phyloP scores from a whole-genome alignment of 768 basidiomycete genomes.

The Auricularia sp. region DNA sequence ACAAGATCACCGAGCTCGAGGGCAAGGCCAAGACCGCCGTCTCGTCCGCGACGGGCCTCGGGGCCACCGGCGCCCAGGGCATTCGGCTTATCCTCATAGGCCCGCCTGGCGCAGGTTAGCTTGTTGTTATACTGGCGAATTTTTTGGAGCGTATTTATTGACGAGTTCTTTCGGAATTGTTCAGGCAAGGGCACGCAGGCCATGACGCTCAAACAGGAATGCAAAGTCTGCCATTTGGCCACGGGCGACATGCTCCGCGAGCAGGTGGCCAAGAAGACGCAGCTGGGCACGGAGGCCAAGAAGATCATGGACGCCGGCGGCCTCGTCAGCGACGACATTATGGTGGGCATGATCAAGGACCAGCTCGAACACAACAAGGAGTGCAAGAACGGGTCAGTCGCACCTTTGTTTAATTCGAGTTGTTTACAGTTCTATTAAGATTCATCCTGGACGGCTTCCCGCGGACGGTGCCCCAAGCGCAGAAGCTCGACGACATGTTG shows the following conservation, averaged over 20 bases:
- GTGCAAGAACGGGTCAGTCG: conserved; percentile 89
- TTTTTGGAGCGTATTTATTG: background rate
- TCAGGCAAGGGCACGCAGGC: conserved; percentile 98
- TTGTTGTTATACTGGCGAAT: background rate
- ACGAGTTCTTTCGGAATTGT: conserved; percentile 2
- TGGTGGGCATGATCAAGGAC: conserved; percentile 95
- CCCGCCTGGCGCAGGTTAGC: conserved; percentile 91
- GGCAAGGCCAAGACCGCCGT: conserved; percentile 43
- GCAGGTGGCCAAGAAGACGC: conserved; percentile 80
- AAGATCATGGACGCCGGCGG: conserved; percentile 95
- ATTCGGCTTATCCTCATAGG: conserved; percentile 87
- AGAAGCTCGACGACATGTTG: conserved; percentile 94
- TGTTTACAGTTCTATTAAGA: conserved; percentile 29
- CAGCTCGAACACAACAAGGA: conserved; percentile 87
- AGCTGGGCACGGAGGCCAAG: conserved; percentile 86
- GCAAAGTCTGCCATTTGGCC: conserved; percentile 95
- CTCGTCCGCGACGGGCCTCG: conserved; percentile 15
- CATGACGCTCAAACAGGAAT: conserved; percentile 82
- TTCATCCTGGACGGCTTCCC: conserved; percentile 99
- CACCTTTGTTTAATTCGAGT: background rate
- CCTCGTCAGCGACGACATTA: conserved; percentile 92
- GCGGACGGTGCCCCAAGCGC: conserved; percentile 89
- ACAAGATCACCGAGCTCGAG: conserved; percentile 80
- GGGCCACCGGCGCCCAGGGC: conserved; percentile 39
- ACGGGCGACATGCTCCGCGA: conserved; percentile 98